Evolutionary conservation across 768 basidiomycete species (phyloP), one percentile per base, ranked within the genome.

Genomic region (Pulveroboletus ravenelii): DNA sequence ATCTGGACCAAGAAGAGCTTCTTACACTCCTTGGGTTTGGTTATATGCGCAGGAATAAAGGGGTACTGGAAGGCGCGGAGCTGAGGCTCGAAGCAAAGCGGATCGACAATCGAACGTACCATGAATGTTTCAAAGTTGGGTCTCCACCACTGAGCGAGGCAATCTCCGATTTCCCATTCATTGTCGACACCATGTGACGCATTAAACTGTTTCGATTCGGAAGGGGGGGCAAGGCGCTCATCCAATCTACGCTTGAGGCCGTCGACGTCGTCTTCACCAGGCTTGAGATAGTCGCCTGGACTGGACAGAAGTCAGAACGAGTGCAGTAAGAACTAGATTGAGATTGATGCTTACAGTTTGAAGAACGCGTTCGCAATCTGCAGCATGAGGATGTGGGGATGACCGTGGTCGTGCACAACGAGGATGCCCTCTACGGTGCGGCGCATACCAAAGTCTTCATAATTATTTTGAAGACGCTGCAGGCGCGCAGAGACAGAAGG

Each of bases 351-450:
- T 61, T 61, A 93, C 92, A 99, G 82, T 70, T 98, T 97, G 79
- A 97, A 98, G 70, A 98, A 99, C 14, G 93, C 93, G 67, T 96
- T 97, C 18, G 94, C 96, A 64, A 99, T 96, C 65, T 98, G 96
- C 6, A 97, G 80, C 86, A 98, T 93, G 57, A 99, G 82, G 54
- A 98, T 92, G 62, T 99, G 95, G 1, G 95, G 94, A 63, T 95
- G 92, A 0, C 94, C 95, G 59, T 97, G 94, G 66, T 97, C 93
- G 70, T 96, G 91, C 6, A 93, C 93, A 49, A 94, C 86, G 40
- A 68, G 65, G 48, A 68, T 69, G 8, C 76, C 92, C 63, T 96
- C 94, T 8, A 96, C 94, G 0, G 95, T 96, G 17, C 93, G 77
- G 15, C 96, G 81, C 90, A 97, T 95, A 9, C 96, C 96, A 68